Evolutionary conservation across 805 yeast genomes (phyloP), one percentile per base, ranked within the genome.

Genomic region (Maudiozyma barnettii): DNA sequence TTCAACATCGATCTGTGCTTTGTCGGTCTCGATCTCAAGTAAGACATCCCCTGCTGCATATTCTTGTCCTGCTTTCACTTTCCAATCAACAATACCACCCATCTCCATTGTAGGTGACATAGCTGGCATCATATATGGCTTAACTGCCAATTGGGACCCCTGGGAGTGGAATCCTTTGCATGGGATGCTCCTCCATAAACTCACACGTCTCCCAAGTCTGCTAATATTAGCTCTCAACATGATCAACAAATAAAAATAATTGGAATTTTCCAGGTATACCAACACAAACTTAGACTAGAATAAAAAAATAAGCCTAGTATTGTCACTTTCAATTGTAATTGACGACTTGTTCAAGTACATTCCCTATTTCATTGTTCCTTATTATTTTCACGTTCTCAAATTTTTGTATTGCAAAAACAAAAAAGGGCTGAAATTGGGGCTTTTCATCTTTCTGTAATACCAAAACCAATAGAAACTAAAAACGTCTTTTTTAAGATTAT

Each of bases 51-150:
- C 99, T 7, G 95, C 76, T 30, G 71, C 60, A 67, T 84, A 91
- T 4, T 72, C 47, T 4, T 86, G 93, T 26, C 87, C 87, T 44
- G 76, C 82, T 64, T 89, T 81, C 59, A 81, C 73, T 63, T 87
- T 85, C 99, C 99, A 91, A 46, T 79, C 74, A 12, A 88, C 86
- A 53, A 91, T 77, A 5, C 95, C 96, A 38, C 99, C 99, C 62
- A 82, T 86, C 29, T 89, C 88, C 99, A 91, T 91, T 6, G 99
- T 91, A 39, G 99, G 99, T 5, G 97, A 90, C 96, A 91, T 87
- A 22, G 99, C 97, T 4, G 99, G 99, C 98, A 91, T 91, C 46
- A 74, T 81, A 69, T 87, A 88, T 54, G 77, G 63, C 45, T 64
- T 59, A 12, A 70, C 12, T 10, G 23, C 40, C n/a, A 37, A 14